Percentiles rank a stretch among this genome's conserved stretches.
Evolutionary conservation across 2,329 filamentous ascomycete species (phyloP).

Genomic region (Arachnomyces sp.): DNA sequence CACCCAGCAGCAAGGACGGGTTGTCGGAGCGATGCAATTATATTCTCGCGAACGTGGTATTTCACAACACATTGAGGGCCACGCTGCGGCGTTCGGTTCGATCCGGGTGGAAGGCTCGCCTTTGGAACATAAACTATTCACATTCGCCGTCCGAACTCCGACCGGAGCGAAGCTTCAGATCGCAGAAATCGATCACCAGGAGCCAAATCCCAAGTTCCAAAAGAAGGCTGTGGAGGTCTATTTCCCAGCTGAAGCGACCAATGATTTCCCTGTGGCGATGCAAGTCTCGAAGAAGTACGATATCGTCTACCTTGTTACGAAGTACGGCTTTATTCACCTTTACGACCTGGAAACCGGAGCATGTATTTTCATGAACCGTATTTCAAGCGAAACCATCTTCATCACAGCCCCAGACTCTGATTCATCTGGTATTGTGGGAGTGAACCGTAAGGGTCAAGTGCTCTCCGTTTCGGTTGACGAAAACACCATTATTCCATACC

Average conservation of each 20-base stretch:
- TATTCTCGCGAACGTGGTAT: conserved; percentile 95
- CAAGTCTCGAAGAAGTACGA: conserved; percentile 96
- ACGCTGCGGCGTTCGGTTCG: conserved; percentile 89
- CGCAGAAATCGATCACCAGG: conserved; percentile 91
- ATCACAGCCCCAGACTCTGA: conserved; percentile 78
- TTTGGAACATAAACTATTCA: conserved; percentile 89
- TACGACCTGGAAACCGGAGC: conserved; percentile 95
- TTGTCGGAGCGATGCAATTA: conserved; percentile 93
- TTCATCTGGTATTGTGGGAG: conserved; percentile 81
- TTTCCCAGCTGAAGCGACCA: conserved; percentile 90
- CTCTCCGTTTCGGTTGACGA: conserved; percentile 92
- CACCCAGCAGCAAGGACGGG: conserved; percentile 82
- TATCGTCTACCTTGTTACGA: conserved; percentile 93
- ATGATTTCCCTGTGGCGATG: conserved; percentile 96
- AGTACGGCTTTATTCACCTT: conserved; percentile 97
- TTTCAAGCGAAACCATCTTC: conserved; percentile 98
- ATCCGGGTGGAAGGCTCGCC: conserved; percentile 81
- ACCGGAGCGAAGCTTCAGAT: conserved; percentile 93
- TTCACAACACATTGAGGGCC: conserved; percentile 95
- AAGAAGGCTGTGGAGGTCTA: conserved; percentile 98
- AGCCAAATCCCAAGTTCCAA: conserved; percentile 77
- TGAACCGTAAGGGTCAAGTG: conserved; percentile 97
- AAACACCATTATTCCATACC: conserved; percentile 81
- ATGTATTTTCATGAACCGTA: conserved; percentile 99
- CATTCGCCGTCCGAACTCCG: conserved; percentile 85